Evolutionary conservation across 2,329 filamentous ascomycete genomes (phyloP), one percentile per base, ranked within the genome.

Genomic region (Alternaria dauci): DNA sequence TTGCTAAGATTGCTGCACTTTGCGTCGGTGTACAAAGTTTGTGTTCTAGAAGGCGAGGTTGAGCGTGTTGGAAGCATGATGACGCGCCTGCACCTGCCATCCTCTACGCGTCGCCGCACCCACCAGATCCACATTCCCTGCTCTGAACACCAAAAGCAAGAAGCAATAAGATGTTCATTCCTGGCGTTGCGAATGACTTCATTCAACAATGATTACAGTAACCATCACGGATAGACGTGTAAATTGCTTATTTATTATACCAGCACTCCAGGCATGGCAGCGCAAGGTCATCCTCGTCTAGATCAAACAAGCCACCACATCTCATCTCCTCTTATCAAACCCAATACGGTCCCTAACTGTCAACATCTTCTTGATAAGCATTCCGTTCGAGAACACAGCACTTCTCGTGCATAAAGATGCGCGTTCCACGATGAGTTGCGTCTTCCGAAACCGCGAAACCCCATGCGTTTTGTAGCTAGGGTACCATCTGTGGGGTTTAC

Each of bases 361-460:
- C n/a, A 20, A 32, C 7, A 34, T 23, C 18, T 34, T 34, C 46
- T 48, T 25, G 12, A 14, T 25, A 42, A 42, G 39, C 20, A 42
- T 25, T 25, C 5, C 39, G 39, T 25, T 42, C 39, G 39, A 42
- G 39, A 42, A 42, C 39, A 16, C 39, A 12, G 39, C 20, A 42
- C 39, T 25, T 16, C 8, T 25, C 9, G 25, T 25, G 39, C 39
- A 12, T 25, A 16, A 25, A 42, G 20, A 42, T 25, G 16, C 46
- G 30, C 46, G 46, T 50, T 36, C 30, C 46, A 50, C 30, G 32
- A 25, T 36, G 32, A 23, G 46, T 50, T 36, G 46, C 46, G 46
- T 50, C 46, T 50, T 50, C 46, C 46, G 46, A 36, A 50, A 50
- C 46, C 30, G 46, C 46, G 46, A 50, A 50, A 50, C 46, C 46